Conservation (phyloP, 495 filamentous ascomycete species). For the Beverwykella pulmonaria region DNA sequence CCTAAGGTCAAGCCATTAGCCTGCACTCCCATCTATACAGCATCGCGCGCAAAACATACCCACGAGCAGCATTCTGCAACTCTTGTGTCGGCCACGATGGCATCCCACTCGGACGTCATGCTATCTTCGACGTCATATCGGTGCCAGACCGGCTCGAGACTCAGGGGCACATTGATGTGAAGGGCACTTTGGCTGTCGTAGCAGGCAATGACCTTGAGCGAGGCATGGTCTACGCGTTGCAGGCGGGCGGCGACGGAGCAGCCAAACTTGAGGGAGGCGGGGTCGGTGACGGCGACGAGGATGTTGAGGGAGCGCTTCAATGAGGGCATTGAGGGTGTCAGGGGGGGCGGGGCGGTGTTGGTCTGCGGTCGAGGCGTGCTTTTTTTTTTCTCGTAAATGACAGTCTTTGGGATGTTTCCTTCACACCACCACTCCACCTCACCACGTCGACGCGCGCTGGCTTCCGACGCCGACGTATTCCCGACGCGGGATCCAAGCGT, state of each 20-base stretch:
- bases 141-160: slow-evolving; percentile 22
- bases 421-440: not conserved
- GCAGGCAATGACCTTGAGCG: slow-evolving; percentile 23
- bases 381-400: not conserved
- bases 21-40: not conserved
- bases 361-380: not conserved
- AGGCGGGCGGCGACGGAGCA: slow-evolving; percentile 28
- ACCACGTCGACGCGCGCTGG: too few species aligned
- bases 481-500: too few species aligned
- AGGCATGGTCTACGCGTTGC: slow-evolving; percentile 26
- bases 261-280: slow-evolving; percentile 28
- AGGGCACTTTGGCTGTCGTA: not conserved
- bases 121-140: slow-evolving; percentile 17
- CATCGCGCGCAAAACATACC: slow-evolving; percentile 40
- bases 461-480: too few species aligned
- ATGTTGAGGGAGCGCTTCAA: slow-evolving; percentile 29
- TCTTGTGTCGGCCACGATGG: slow-evolving; percentile 38
- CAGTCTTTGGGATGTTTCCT: not conserved
- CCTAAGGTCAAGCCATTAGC: slow-evolving; percentile 36
- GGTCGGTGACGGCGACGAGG: slow-evolving; percentile 35
- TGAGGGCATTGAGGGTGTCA: slow-evolving; percentile 14
- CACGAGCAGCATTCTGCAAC: slow-evolving; percentile 77
- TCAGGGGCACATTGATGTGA: not conserved
- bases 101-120: not conserved
- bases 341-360: not conserved